Conservation (phyloP, 2,329 filamentous ascomycete genomes). For the Penicillium carneum region DNA sequence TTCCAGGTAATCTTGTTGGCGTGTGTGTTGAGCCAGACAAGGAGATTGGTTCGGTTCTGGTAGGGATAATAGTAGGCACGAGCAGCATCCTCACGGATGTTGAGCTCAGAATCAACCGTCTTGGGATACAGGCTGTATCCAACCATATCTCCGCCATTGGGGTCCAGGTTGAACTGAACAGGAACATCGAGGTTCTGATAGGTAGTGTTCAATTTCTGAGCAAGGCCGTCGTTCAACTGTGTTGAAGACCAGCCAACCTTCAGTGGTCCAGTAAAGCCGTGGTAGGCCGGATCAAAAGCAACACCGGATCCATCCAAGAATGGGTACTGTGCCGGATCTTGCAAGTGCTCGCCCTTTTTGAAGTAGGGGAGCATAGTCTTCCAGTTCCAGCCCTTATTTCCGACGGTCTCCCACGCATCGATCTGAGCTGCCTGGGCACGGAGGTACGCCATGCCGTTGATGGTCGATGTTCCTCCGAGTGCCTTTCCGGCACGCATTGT, state of each 20-base stretch:
- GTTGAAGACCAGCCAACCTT: constrained; percentile 36
- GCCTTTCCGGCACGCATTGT: constrained; percentile 53
- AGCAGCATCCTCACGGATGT: constrained; percentile 57
- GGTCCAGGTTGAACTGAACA: constrained; percentile 52
- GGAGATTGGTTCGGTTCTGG: constrained; percentile 51
- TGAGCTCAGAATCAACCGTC: constrained; percentile 50
- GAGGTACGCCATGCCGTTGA: constrained; percentile 54
- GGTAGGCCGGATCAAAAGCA: constrained; percentile 34
- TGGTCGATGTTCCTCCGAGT: constrained; percentile 53
- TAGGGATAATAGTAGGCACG: constrained; percentile 58
- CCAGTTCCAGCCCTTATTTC: constrained; percentile 45
- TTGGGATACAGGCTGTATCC: constrained; percentile 55
- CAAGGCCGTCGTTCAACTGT: constrained; percentile 32
- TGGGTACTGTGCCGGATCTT: constrained; percentile 28
- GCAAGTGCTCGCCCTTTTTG: constrained; percentile 39
- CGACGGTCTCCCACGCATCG: constrained; percentile 45
- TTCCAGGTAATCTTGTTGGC: constrained; percentile 52
- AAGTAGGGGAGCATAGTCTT: constrained; percentile 41
- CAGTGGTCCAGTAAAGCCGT: constrained; percentile 41
- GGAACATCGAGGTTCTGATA: constrained; percentile 42
- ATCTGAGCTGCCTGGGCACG: constrained; percentile 48
- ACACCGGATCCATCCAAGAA: constrained; percentile 34
- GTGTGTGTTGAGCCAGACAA: constrained; percentile 53
- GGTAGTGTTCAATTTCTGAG: constrained; percentile 27
- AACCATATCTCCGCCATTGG: constrained; percentile 55